phyloP scores from a whole-genome alignment of 2,329 filamentous ascomycete genomes.

The Escovopsis weberi region DNA sequence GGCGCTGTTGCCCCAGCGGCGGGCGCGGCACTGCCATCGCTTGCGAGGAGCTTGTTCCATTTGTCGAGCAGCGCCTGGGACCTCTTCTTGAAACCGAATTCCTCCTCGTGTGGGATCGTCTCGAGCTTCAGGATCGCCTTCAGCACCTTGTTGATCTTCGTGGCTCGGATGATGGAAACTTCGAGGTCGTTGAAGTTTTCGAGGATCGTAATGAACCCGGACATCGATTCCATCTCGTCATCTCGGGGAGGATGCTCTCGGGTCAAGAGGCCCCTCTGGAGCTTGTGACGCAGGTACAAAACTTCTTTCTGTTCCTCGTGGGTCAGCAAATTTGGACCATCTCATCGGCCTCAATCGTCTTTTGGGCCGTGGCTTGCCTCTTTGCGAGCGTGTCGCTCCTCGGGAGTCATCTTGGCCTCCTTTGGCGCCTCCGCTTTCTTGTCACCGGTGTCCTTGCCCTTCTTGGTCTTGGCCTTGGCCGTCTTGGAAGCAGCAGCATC shows the following conservation, averaged over 20 bases:
- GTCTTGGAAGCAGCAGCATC: slow-evolving; percentile 36
- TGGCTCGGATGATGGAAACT: slow-evolving; percentile 72
- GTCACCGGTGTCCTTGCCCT: slow-evolving; percentile 39
- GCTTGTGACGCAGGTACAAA: slow-evolving; percentile 83
- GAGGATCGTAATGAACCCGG: slow-evolving; percentile 63
- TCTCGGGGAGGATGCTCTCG: slow-evolving; percentile 76
- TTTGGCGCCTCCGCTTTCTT: slow-evolving; percentile 39
- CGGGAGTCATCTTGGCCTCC: slow-evolving; percentile 42
- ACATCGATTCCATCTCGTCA: slow-evolving; percentile 68
- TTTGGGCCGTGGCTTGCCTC: slow-evolving; percentile 28
- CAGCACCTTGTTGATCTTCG: slow-evolving; percentile 98
- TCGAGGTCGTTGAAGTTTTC: slow-evolving; percentile 71
- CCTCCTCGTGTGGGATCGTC: slow-evolving; percentile 73
- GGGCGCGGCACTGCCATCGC: slow-evolving; percentile 29
- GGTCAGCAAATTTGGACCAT: slow-evolving; percentile 18
- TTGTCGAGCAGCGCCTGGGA: slow-evolving; percentile 66
- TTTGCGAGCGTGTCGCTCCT: slow-evolving; percentile 44
- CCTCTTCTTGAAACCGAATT: slow-evolving; percentile 77
- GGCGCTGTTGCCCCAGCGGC: slow-evolving; percentile 12
- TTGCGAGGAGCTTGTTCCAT: slow-evolving; percentile 75
- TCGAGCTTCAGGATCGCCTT: slow-evolving; percentile 85
- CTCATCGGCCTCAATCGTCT: background rate
- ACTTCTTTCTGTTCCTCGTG: slow-evolving; percentile 47
- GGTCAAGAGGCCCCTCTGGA: slow-evolving; percentile 86
- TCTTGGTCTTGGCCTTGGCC: slow-evolving; percentile 43